Percentiles rank a stretch among this genome's conserved stretches.
Conservation (phyloP, 768 basidiomycete species). For the Basidioascus undulatus region DNA sequence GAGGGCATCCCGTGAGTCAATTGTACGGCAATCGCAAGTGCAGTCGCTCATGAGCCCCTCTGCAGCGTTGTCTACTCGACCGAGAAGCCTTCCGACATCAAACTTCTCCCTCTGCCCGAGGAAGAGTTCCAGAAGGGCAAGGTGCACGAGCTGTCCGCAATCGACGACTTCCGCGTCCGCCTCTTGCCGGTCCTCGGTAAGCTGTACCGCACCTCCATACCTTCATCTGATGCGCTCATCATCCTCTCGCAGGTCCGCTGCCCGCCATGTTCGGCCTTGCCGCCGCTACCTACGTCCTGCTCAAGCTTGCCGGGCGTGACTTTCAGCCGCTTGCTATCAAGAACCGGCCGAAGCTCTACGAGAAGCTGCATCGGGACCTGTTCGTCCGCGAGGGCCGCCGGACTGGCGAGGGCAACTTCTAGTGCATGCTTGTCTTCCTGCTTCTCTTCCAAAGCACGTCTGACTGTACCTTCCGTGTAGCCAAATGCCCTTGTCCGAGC, state of each 20-base stretch:
- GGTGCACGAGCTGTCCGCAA: conserved; percentile 66
- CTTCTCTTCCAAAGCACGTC: conserved; percentile 1
- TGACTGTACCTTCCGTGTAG: conserved; percentile 25
- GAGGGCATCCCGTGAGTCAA: conserved; percentile 22
- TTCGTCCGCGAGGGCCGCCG: conserved; percentile 47
- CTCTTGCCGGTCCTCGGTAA: conserved; percentile 73
- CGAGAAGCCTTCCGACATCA: conserved; percentile 43
- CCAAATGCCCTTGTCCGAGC: conserved; percentile 51
- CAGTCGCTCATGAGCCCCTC: too few species aligned
- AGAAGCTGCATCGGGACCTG: conserved; percentile 52
- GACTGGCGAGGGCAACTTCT: too few species aligned
- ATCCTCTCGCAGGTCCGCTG: conserved; percentile 33
- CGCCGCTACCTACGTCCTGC: conserved; percentile 66
- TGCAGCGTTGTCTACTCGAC: conserved; percentile 39
- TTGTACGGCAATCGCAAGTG: not conserved
- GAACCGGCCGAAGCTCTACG: conserved; percentile 59
- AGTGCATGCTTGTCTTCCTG: not conserved
- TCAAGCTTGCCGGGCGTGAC: conserved; percentile 60
- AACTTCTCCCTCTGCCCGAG: conserved; percentile 67
- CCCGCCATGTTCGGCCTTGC: conserved; percentile 80
- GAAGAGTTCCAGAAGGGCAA: conserved; percentile 76
- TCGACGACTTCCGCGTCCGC: conserved; percentile 80
- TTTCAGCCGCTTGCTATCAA: conserved; percentile 75
- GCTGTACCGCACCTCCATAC: conserved; percentile 12
- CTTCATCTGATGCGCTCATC: not conserved